Evolutionary conservation across 345 rosid species (phyloP).

Genomic region (Camelina laxa): DNA sequence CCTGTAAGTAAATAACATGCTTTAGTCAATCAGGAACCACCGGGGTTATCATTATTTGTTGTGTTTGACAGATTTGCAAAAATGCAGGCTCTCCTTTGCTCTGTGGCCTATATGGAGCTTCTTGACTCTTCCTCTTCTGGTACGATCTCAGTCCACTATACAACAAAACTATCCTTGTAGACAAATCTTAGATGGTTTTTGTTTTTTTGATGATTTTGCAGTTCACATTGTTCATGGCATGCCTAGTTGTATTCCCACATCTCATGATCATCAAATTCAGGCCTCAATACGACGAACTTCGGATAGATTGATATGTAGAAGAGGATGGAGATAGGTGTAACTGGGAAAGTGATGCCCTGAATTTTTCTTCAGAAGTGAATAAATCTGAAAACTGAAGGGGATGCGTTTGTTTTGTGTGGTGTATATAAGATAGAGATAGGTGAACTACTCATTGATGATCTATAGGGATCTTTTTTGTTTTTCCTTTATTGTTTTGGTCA

Average conservation of each 20-base stretch:
- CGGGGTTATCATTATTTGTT: slow-evolving; percentile 16
- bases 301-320: slow-evolving; percentile 62
- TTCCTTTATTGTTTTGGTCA: neutral
- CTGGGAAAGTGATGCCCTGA: neutral
- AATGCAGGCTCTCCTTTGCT: slow-evolving; percentile 72
- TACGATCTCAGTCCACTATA: slow-evolving; percentile 37
- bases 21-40: slow-evolving; percentile 7
- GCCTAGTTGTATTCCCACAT: slow-evolving; percentile 80
- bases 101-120: slow-evolving; percentile 97
- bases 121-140: slow-evolving; percentile 96
- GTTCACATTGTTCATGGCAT: slow-evolving; percentile 96
- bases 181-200: slow-evolving; percentile 9
- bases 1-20: slow-evolving; percentile 62
- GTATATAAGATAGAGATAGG: slow-evolving; percentile 35
- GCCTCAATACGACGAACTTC: slow-evolving; percentile 65
- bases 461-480: slow-evolving; percentile 1
- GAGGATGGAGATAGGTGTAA: slow-evolving; percentile 34
- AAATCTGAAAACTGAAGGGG: slow-evolving; percentile 22
- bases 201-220: slow-evolving; percentile 49
- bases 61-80: slow-evolving; percentile 20
- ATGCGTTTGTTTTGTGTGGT: slow-evolving; percentile 21
- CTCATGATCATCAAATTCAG: slow-evolving; percentile 71
- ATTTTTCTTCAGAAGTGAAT: slow-evolving; percentile 18
- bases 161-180: neutral
- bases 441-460: slow-evolving; percentile 36